Evolutionary conservation across 2,329 filamentous ascomycete genomes (phyloP), one percentile per base, ranked within the genome.

Genomic region (Neofusicoccum parvum): DNA sequence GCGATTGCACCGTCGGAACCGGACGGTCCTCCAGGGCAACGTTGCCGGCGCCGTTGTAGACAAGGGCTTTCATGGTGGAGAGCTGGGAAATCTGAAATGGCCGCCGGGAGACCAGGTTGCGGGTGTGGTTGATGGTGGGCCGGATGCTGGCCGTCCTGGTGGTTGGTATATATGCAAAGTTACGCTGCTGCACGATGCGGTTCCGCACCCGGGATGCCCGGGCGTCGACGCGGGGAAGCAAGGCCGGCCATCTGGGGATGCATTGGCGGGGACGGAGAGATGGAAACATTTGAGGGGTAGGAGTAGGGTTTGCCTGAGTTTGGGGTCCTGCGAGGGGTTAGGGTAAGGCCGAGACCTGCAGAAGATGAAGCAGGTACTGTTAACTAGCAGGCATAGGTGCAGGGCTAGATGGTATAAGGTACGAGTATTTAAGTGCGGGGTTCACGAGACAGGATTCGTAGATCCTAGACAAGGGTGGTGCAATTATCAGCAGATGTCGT

Each of bases 1-100:
- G 75, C 1, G 70, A 68, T 17, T 72, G 65, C n/a, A 85, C 69
- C 17, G 69, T 71, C 14, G 68, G 68, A 15, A 67, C 46, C 5
- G 67, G 65, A 11, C 63, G 53, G 5, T 67, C 65, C 34, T 54
- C 46, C 17, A 69, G 62, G 23, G 59, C 27, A 6, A 50, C 23
- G 34, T 34, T 49, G 17, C 58, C 65, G 12, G 58, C 20, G 34
- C 68, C 68, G 11, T 67, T 65, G 65, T 69, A 69, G 17, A 67
- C 67, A 37, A 69, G 65, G 15, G 67, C 68, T 53, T 67, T 68
- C 68, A 69, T 69, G 17, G 63, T 68, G 17, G 56, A 60, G 12
- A 17, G 27, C 5, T 39, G 41, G 7, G 56, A 27, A 7, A 48
- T 14, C 37, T 60, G 56, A 10, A 20, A 23, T 14, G 56, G 41